Evolutionary conservation across 2,329 filamentous ascomycete species (phyloP).

Genomic region (Cryoendolithus antarcticus): DNA sequence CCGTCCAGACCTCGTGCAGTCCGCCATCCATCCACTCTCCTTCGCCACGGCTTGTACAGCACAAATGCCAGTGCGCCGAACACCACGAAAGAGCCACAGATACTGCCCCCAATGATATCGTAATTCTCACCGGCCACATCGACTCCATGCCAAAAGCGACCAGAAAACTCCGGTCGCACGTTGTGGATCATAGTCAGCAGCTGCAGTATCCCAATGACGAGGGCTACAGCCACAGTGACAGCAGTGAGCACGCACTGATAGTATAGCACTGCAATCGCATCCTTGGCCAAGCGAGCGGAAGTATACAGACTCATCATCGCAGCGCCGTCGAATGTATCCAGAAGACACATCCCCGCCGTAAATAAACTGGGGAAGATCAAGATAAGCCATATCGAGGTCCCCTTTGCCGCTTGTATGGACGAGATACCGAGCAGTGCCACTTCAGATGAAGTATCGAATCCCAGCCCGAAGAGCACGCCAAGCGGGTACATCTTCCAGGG

Average conservation of each 20-base stretch:
- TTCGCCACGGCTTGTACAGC: constrained; percentile 68
- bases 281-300: constrained; percentile 61
- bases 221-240: constrained; percentile 71
- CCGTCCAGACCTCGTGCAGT: constrained; percentile 2
- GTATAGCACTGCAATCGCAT: constrained; percentile 82
- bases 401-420: constrained; percentile 70
- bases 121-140: constrained; percentile 65
- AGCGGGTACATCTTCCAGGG: constrained; percentile 96
- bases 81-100: constrained; percentile 73
- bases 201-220: constrained; percentile 78
- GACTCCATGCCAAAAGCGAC: constrained; percentile 85
- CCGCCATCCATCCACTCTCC: constrained; percentile 35
- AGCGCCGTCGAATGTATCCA: constrained; percentile 86
- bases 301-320: constrained; percentile 94
- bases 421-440: constrained; percentile 85
- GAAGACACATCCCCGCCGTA: constrained; percentile 86
- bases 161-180: constrained; percentile 54
- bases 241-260: constrained; percentile 81
- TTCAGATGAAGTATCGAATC: constrained; percentile 92
- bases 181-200: constrained; percentile 67
- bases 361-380: constrained; percentile 84
- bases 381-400: constrained; percentile 88
- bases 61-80: constrained; percentile 63
- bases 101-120: constrained; percentile 72
- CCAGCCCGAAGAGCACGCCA: constrained; percentile 73